A percentile compares a stretch with the other conserved stretches of the same genome.
Conservation (phyloP, 306 rosid genomes). For the Hippophae tibetana region DNA sequence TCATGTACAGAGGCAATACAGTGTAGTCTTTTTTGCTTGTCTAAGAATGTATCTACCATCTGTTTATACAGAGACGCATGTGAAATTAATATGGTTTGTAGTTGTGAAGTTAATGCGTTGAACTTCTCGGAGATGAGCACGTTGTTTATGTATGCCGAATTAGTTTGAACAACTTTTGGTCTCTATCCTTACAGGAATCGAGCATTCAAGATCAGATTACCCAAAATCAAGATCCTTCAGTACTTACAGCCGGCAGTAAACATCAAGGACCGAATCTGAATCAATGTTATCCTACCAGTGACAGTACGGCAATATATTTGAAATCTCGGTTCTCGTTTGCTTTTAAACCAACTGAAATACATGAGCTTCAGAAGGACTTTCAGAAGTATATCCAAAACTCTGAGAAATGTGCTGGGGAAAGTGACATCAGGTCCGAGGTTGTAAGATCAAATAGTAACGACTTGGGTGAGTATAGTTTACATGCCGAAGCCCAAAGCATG, state of each 20-base stretch:
- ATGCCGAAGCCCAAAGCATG: constrained; percentile 40
- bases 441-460: constrained; percentile 33
- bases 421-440: constrained; percentile 17
- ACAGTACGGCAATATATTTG: constrained; percentile 17
- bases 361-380: constrained; percentile 36
- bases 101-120: too few relatives aligned
- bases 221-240: constrained; percentile 15
- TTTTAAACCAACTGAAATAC: constrained; percentile 36
- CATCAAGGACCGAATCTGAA: constrained; percentile 11
- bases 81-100: too few relatives aligned
- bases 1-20: too few relatives aligned
- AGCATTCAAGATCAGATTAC: constrained; percentile 18
- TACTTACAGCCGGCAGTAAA: constrained; percentile 17
- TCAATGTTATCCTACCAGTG: constrained; percentile 23
- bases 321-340: constrained; percentile 52
- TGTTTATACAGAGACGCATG: too few relatives aligned
- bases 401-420: constrained; percentile 41
- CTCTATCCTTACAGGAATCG: constrained; percentile 31
- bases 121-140: too few relatives aligned
- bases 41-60: too few relatives aligned
- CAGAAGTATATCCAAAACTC: constrained; percentile 51
- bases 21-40: too few relatives aligned
- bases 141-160: too few relatives aligned
- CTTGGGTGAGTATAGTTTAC: constrained; percentile 24
- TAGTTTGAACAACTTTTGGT: not conserved